Percentiles rank a stretch among this genome's conserved stretches.
Conservation (phyloP, 2,329 filamentous ascomycete species). For the Pseudogymnoascus sp. region DNA sequence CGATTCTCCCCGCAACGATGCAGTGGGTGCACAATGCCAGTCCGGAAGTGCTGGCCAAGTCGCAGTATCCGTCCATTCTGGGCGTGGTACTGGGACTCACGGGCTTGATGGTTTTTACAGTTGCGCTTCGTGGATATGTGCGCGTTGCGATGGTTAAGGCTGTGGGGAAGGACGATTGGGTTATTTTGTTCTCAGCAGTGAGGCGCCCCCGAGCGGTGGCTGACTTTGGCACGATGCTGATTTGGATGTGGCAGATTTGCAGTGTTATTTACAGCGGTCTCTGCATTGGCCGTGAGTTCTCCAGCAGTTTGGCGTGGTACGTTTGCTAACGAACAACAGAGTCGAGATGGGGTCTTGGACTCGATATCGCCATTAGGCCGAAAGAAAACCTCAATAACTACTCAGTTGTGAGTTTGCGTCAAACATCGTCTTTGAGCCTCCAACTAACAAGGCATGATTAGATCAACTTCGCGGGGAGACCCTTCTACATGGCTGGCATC, state of each 20-base stretch:
- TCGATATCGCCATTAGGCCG: constrained; percentile 37
- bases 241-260: constrained; percentile 7
- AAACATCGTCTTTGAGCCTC: not conserved
- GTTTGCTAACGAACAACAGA: constrained; percentile 27
- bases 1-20: constrained; percentile 29
- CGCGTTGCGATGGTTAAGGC: constrained; percentile 35
- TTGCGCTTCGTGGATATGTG: constrained; percentile 33
- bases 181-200: constrained; percentile 30
- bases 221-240: not conserved
- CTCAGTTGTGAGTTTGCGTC: constrained; percentile 26
- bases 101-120: constrained; percentile 33
- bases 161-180: constrained; percentile 40
- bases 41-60: constrained; percentile 37
- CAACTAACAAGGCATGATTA: constrained; percentile 16
- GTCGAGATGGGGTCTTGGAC: constrained; percentile 44
- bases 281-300: constrained; percentile 39
- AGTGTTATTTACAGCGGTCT: constrained; percentile 38
- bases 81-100: constrained; percentile 39
- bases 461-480: constrained; percentile 44
- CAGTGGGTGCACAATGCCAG: constrained; percentile 43
- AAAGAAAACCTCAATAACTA: constrained; percentile 36
- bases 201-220: constrained; percentile 23
- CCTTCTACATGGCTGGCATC: constrained; percentile 46
- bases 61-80: constrained; percentile 41
- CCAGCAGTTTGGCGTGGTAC: not conserved